Conservation (phyloP, 2,329 filamentous ascomycete genomes). For the Setomelanomma holmii region DNA sequence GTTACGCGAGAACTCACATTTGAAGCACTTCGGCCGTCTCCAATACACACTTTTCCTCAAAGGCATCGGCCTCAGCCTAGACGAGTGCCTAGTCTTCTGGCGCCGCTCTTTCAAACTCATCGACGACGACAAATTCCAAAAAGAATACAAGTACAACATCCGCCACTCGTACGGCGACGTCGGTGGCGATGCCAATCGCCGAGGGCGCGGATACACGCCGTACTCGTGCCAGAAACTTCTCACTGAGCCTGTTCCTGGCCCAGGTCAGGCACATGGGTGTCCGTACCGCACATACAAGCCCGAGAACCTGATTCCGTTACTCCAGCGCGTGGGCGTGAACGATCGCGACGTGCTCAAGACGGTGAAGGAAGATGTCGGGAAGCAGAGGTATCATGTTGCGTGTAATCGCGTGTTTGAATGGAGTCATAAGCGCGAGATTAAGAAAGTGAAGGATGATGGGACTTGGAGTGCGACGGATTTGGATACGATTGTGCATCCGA, state of each 20-base stretch:
- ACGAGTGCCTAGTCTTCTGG: slow-evolving; percentile 94
- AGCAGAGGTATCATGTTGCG: slow-evolving; percentile 89
- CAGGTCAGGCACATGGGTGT: slow-evolving; percentile 92
- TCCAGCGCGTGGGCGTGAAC: slow-evolving; percentile 79
- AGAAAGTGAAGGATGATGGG: slow-evolving; percentile 58
- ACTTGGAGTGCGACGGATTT: slow-evolving; percentile 70
- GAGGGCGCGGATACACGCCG: slow-evolving; percentile 86
- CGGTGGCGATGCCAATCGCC: slow-evolving; percentile 86
- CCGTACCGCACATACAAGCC: slow-evolving; percentile 91
- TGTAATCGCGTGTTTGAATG: slow-evolving; percentile 96
- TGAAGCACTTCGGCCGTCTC: slow-evolving; percentile 91
- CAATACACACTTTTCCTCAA: slow-evolving; percentile 98
- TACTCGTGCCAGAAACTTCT: slow-evolving; percentile 96
- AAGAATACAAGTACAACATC: slow-evolving; percentile 96
- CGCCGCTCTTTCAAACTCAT: slow-evolving; percentile 82
- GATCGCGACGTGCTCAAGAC: slow-evolving; percentile 80
- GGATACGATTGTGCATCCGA: slow-evolving; percentile 96
- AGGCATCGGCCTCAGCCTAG: slow-evolving; percentile 88
- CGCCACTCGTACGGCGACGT: slow-evolving; percentile 96
- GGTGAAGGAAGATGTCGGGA: slow-evolving; percentile 87
- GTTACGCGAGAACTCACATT: slow-evolving; percentile 83
- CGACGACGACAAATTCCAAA: slow-evolving; percentile 94
- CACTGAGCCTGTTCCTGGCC: slow-evolving; percentile 83
- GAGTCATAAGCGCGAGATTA: slow-evolving; percentile 70
- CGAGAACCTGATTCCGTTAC: slow-evolving; percentile 80